Base-by-base conservation (phyloP, 2,329 filamentous ascomycete genomes). In the Nannizziopsis arthrosporioides region DNA sequence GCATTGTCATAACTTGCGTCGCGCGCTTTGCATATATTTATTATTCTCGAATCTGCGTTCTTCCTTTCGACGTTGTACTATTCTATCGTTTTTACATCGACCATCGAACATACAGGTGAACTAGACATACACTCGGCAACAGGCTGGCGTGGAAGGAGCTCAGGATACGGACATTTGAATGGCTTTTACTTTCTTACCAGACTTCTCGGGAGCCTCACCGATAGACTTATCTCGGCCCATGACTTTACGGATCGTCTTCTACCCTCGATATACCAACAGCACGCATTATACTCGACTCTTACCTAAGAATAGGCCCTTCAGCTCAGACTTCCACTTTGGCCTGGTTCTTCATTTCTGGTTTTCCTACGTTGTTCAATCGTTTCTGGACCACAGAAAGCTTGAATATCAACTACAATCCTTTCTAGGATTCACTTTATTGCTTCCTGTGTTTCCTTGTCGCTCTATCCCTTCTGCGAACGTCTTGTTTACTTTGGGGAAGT, bases 51-150 rank as follows among this genome's bases (percentile, higher is more conserved):
- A 2, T 42, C 42, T 34, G 19, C 35, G 14, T 36, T 35, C 30
- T 42, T 42, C 2, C 14, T 31, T 14, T 17, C 27, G 27, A 18
- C 7, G 30, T 42, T 47, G 45, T 47, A 47, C 38, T 38, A 47
- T 35, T 17, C 44, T 41, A 42, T 14, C 38, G 18, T 14, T 17
- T 36, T 47, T 47, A 35, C 38, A 22, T 47, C 38, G 45, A 36
- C 34, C 43, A 42, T 40, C 38, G 43, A 27, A 50, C 42, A 50
- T 46, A 50, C 43, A 50, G 48, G 37, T 50, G 39, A 37, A 42
- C 27, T 48, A 48, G 46, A 48, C 32, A 48, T 48, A 48, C 46
- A 48, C 41, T 48, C 43, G 41, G 39, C 41, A 48, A 42, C 39
- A 43, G 46, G 46, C 22, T 44, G 46, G 46, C 46, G 46, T 22